Conservation (phyloP, 2,329 filamentous ascomycete species). For the Tolypocladium ovalisporum region DNA sequence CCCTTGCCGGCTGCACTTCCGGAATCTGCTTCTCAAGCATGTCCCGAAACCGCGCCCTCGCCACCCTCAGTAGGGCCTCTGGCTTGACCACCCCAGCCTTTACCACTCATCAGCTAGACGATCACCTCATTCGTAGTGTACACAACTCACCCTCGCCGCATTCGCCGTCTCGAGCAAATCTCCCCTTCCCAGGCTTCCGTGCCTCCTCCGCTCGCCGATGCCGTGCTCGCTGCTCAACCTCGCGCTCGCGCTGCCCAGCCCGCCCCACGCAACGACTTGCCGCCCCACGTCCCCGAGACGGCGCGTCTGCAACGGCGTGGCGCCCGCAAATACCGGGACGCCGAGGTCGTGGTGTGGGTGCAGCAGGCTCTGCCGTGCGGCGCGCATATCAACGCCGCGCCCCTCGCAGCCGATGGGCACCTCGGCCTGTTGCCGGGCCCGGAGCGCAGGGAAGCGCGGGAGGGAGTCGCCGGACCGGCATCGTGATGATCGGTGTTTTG, state of each 20-base stretch:
- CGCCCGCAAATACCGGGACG: slow-evolving; percentile 18
- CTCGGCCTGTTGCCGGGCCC: slow-evolving; percentile 7
- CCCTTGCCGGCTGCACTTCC: too few relatives aligned
- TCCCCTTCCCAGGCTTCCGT: neutral
- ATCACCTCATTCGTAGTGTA: too few relatives aligned
- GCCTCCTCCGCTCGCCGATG: slow-evolving; percentile 1
- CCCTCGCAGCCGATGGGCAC: slow-evolving; percentile 5
- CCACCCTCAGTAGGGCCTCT: too few relatives aligned
- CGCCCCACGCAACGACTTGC: slow-evolving; percentile 5
- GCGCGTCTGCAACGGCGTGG: slow-evolving; percentile 8
- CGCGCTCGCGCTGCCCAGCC: slow-evolving; percentile 5
- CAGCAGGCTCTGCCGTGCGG: neutral
- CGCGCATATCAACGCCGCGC: neutral
- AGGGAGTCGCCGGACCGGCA: slow-evolving; percentile 3
- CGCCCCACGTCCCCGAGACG: slow-evolving; percentile 13
- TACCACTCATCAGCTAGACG: too few relatives aligned
- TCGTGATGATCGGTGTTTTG: neutral
- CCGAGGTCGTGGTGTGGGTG: slow-evolving; percentile 21
- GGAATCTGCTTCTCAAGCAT: too few relatives aligned
- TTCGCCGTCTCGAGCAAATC: too few relatives aligned
- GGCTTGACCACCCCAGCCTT: too few relatives aligned
- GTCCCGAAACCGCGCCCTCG: too few relatives aligned
- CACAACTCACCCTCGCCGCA: slow-evolving; percentile 4
- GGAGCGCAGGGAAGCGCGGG: slow-evolving; percentile 9
- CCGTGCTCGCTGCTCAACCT: slow-evolving; percentile 2